These are phyloP conservation scores for Taiozyma onychis DNA, from an alignment of 1,139 yeast genomes.

Conservation along the genomic window DNA sequence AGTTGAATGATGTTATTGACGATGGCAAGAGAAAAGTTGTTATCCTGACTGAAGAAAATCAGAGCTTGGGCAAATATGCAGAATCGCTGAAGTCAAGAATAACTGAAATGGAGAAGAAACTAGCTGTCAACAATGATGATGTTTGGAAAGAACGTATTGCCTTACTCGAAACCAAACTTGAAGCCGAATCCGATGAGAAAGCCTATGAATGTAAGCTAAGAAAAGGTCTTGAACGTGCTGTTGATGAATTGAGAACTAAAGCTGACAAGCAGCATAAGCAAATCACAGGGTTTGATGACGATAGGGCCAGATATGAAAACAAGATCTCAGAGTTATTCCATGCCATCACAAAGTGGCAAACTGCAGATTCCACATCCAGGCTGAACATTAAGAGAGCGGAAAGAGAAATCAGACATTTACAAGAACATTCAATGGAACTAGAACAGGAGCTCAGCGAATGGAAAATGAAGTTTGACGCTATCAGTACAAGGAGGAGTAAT, in stretches of 20 bases:
- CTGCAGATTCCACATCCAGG: constrained; percentile 37
- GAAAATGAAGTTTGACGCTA: constrained; percentile 39
- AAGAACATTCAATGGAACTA: constrained; percentile 47
- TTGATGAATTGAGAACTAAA: constrained; percentile 26
- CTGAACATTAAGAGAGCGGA: constrained; percentile 38
- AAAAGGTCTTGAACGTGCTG: constrained; percentile 31
- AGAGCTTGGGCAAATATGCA: constrained; percentile 27
- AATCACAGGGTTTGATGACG: constrained; percentile 25
- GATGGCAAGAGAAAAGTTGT: constrained; percentile 33
- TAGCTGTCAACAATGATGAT: constrained; percentile 35
- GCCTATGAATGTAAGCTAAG: constrained; percentile 30
- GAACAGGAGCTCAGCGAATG: constrained; percentile 66
- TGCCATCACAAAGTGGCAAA: constrained; percentile 35
- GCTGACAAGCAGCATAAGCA: constrained; percentile 19
- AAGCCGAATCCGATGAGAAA: constrained; percentile 28
- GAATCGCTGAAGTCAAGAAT: constrained; percentile 31
- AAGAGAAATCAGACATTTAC: constrained; percentile 46
- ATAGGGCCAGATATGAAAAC: constrained; percentile 27
- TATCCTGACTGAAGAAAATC: constrained; percentile 31
- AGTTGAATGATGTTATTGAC: constrained; percentile 19
- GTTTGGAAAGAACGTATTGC: constrained; percentile 31
- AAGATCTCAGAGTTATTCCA: constrained; percentile 33
- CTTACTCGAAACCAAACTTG: constrained; percentile 27
- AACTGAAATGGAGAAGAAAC: constrained; percentile 29
- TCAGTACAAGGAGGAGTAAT: constrained; percentile 20